These are phyloP conservation scores for Echinosphaeria canescens DNA, from an alignment of 2,329 filamentous ascomycete species.

Conservation along the genomic window DNA sequence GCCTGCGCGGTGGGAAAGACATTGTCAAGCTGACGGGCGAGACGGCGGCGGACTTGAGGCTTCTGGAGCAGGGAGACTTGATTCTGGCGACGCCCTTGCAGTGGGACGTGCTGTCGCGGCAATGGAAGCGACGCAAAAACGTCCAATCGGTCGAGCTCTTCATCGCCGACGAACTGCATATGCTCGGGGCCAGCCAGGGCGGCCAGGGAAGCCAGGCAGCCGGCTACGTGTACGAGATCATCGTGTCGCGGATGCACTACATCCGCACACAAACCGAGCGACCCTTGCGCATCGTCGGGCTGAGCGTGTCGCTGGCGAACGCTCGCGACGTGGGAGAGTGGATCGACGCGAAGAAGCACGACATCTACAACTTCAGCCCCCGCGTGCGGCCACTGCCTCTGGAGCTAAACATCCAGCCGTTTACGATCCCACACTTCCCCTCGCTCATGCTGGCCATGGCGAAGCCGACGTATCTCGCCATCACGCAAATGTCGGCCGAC, in stretches of 20 bases:
- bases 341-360: slow-evolving; percentile 95
- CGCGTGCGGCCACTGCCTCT: slow-evolving; percentile 74
- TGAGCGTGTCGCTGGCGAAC: slow-evolving; percentile 84
- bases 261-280: slow-evolving; percentile 78
- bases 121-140: slow-evolving; percentile 94
- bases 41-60: slow-evolving; percentile 71
- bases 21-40: slow-evolving; percentile 91
- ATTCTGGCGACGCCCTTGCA: slow-evolving; percentile 83
- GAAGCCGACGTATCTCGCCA: slow-evolving; percentile 75
- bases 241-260: slow-evolving; percentile 96
- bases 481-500: slow-evolving; percentile 70
- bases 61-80: slow-evolving; percentile 71
- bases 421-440: slow-evolving; percentile 88
- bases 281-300: slow-evolving; percentile 65
- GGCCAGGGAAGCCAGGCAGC: slow-evolving; percentile 66
- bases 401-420: slow-evolving; percentile 88
- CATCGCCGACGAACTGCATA: slow-evolving; percentile 87
- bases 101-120: slow-evolving; percentile 89
- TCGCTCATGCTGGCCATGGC: slow-evolving; percentile 98
- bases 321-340: slow-evolving; percentile 90
- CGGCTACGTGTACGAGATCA: slow-evolving; percentile 85
- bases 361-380: slow-evolving; percentile 96
- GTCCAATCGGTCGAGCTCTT: slow-evolving; percentile 79
- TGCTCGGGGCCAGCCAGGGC: slow-evolving; percentile 24
- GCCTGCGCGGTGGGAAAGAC: slow-evolving; percentile 62